These are phyloP conservation scores for Phytophthora europaea DNA, from an alignment of 352 stramenopile species.

Conservation along the genomic window DNA sequence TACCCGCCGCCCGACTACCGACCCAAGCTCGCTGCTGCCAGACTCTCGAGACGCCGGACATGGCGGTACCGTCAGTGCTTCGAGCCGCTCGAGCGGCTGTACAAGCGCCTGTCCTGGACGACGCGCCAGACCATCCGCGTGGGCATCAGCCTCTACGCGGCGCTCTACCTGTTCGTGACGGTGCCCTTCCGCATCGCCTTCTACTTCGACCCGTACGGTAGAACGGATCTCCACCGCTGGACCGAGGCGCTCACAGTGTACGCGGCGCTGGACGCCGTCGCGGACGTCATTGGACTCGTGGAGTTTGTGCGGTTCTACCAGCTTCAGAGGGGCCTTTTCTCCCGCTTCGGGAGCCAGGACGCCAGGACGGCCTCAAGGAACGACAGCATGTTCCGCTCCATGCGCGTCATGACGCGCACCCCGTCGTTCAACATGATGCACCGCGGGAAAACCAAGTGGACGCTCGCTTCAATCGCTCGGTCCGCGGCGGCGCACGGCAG, in stretches of 20 bases:
- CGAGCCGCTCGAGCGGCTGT: neutral
- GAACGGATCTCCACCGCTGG: slow-evolving; percentile 9
- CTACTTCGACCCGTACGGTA: slow-evolving; percentile 28
- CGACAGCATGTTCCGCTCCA: neutral
- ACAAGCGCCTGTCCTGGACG: slow-evolving; percentile 29
- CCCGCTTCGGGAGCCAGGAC: slow-evolving; percentile 24
- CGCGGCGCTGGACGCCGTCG: slow-evolving; percentile 14
- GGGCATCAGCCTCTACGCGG: slow-evolving; percentile 15
- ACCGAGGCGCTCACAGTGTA: slow-evolving; percentile 26
- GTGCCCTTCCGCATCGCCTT: slow-evolving; percentile 38
- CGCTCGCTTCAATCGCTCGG: slow-evolving; percentile 17
- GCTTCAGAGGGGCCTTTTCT: slow-evolving; percentile 4
- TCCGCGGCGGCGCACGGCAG: neutral
- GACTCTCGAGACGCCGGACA: neutral
- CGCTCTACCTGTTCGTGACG: slow-evolving; percentile 30
- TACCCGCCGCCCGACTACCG: too few species aligned
- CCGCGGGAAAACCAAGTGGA: slow-evolving; percentile 30
- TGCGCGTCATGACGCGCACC: neutral
- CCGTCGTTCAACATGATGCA: slow-evolving; percentile 18
- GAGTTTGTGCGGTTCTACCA: slow-evolving; percentile 32
- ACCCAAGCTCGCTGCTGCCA: neutral
- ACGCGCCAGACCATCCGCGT: slow-evolving; percentile 25
- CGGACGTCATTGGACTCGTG: slow-evolving; percentile 20
- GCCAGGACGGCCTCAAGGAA: neutral
- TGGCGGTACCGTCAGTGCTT: neutral